Percentiles rank a stretch among this genome's conserved stretches.
These are phyloP conservation scores for Dendrobium huoshanense DNA, from an alignment of 106 monocot species.

Conservation along the genomic window DNA sequence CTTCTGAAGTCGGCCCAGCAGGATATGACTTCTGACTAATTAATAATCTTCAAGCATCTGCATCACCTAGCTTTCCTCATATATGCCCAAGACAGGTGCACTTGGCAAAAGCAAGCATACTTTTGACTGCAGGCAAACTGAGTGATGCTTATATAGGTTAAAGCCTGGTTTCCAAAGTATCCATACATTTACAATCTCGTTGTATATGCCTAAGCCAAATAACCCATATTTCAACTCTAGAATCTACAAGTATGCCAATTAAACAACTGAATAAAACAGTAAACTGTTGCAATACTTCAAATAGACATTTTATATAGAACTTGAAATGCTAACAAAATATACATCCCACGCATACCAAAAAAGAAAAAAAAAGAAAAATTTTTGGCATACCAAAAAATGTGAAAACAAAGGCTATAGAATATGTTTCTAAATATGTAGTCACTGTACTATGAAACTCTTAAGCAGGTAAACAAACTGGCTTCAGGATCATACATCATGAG, in stretches of 20 bases:
- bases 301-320: not conserved
- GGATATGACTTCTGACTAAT: not conserved
- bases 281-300: not conserved
- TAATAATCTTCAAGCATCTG: not conserved
- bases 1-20: not conserved
- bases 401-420: not conserved
- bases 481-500: not conserved
- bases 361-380: not conserved
- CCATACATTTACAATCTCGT: not conserved
- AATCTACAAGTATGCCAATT: not conserved
- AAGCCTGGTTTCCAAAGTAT: not conserved
- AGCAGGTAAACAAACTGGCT: not conserved
- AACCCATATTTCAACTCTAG: not conserved
- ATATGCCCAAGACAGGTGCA: not conserved
- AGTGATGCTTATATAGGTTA: not conserved
- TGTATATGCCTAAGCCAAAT: not conserved
- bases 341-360: not conserved
- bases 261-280: not conserved
- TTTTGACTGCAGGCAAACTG: not conserved
- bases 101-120: too few species aligned
- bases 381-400: not conserved
- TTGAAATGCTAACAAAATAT: not conserved
- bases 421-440: not conserved
- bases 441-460: not conserved
- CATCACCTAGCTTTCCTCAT: not conserved